Evolutionary conservation across 345 rosid genomes (phyloP).

Genomic region (Salix suchowensis): DNA sequence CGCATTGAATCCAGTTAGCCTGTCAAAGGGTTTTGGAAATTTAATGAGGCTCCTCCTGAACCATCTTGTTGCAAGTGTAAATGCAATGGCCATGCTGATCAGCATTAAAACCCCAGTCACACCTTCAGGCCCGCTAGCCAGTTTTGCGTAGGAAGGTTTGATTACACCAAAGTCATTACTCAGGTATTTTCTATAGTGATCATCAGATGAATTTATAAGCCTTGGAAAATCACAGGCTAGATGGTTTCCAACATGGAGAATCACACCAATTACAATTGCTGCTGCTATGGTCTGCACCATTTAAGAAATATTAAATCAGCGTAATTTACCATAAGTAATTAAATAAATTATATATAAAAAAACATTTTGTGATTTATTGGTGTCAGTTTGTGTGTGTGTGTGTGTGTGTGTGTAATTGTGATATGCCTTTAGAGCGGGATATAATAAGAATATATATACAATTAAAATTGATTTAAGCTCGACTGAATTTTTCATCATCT

Average conservation of each 20-base stretch:
- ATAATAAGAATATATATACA: too few relatives aligned
- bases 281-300: conserved; percentile 78
- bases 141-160: conserved; percentile 61
- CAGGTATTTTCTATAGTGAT: conserved; percentile 24
- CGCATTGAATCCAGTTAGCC: conserved; percentile 90
- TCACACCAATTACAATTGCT: conserved; percentile 73
- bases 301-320: not conserved
- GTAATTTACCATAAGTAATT: not conserved
- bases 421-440: too few relatives aligned
- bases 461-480: not conserved
- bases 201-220: conserved; percentile 38
- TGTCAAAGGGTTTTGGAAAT: conserved; percentile 84
- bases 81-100: conserved; percentile 67
- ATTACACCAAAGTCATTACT: conserved; percentile 46
- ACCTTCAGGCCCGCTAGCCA: conserved; percentile 63
- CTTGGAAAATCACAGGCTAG: conserved; percentile 88
- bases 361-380: not conserved
- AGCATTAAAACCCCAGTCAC: conserved; percentile 82
- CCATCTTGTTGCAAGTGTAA: conserved; percentile 74
- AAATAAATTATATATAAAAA: too few relatives aligned
- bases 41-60: conserved; percentile 68
- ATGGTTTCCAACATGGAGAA: conserved; percentile 79
- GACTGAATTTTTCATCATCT: not conserved
- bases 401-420: too few relatives aligned
- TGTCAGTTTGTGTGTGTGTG: not conserved